phyloP scores from a whole-genome alignment of 1,284 basidiomycete species.

The Porphyrellus sp. region DNA sequence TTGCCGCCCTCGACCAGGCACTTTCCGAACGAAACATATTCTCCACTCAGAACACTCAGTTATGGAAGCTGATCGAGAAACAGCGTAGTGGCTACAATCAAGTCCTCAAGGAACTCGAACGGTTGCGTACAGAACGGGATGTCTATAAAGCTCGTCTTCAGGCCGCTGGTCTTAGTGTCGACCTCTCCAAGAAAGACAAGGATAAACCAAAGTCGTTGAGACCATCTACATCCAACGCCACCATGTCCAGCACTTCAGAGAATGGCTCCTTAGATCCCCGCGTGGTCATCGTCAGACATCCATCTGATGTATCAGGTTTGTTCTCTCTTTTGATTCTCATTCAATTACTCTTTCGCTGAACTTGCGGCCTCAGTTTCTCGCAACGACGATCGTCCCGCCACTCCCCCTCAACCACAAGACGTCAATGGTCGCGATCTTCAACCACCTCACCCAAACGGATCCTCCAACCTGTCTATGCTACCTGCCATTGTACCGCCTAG shows the following conservation, averaged over 20 bases:
- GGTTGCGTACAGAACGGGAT: constrained; percentile 79
- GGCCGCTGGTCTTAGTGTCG: constrained; percentile 35
- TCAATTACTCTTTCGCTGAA: constrained; percentile 23
- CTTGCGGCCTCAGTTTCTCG: constrained; percentile 22
- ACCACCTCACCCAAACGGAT: constrained; percentile 26
- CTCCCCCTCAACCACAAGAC: constrained; percentile 41
- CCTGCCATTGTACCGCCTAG: constrained; percentile 46
- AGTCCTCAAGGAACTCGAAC: constrained; percentile 75
- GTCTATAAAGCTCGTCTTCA: constrained; percentile 52
- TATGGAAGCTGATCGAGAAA: constrained; percentile 92
- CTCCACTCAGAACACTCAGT: constrained; percentile 78
- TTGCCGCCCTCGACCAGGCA: constrained; percentile 69
- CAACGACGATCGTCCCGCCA: constrained; percentile 30
- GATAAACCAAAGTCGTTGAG: constrained; percentile 31
- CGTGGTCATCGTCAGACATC: constrained; percentile 37
- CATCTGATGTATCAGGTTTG: constrained; percentile 57
- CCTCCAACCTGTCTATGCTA: constrained; percentile 22
- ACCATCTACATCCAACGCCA: constrained; percentile 24
- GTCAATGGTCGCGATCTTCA: constrained; percentile 31
- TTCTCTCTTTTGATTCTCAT: constrained; percentile 19
- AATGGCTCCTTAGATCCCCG: constrained; percentile 31
- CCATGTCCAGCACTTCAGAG: constrained; percentile 22
- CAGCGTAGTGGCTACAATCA: constrained; percentile 70
- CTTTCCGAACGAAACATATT: constrained; percentile 76
- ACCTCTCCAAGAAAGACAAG: constrained; percentile 32